Evolutionary conservation across 345 rosid genomes (phyloP).

Genomic region (Lepidium aucheri): DNA sequence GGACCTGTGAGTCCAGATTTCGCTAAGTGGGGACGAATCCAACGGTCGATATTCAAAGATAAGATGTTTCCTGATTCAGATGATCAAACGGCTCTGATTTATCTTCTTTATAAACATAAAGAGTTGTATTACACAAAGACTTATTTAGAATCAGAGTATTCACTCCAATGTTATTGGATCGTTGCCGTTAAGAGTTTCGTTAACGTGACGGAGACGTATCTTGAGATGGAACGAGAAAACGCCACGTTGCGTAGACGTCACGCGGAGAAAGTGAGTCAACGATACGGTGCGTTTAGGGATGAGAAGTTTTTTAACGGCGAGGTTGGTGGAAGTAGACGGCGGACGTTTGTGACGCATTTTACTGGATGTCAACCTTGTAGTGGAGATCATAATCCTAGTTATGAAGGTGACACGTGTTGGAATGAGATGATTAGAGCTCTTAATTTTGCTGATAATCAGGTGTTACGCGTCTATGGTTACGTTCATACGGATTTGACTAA

Average conservation of each 20-base stretch:
- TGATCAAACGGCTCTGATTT: constrained; percentile 81
- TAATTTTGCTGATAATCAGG: constrained; percentile 93
- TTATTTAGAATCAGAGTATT: constrained; percentile 60
- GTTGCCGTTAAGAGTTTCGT: constrained; percentile 41
- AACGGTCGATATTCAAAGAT: constrained; percentile 63
- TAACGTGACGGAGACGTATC: constrained; percentile 51
- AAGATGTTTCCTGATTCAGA: constrained; percentile 72
- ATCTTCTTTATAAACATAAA: constrained; percentile 43
- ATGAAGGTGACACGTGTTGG: constrained; percentile 68
- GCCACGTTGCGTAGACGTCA: constrained; percentile 52
- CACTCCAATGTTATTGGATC: constrained; percentile 70
- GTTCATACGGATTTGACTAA: constrained; percentile 51
- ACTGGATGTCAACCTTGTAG: constrained; percentile 96
- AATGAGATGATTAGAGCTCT: constrained; percentile 71
- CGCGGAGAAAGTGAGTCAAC: constrained; percentile 77
- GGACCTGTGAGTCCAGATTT: constrained; percentile 62
- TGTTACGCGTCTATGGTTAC: constrained; percentile 65
- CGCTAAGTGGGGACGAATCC: constrained; percentile 61
- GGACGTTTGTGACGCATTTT: constrained; percentile 83
- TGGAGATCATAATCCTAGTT: constrained; percentile 61
- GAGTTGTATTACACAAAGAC: constrained; percentile 48
- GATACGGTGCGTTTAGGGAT: constrained; percentile 58
- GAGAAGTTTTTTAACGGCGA: constrained; percentile 40
- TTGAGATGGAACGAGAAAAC: constrained; percentile 39
- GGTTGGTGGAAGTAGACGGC: constrained; percentile 50